Evolutionary conservation across 768 basidiomycete genomes (phyloP), one percentile per base, ranked within the genome.

Genomic region (Mycena belliarum): DNA sequence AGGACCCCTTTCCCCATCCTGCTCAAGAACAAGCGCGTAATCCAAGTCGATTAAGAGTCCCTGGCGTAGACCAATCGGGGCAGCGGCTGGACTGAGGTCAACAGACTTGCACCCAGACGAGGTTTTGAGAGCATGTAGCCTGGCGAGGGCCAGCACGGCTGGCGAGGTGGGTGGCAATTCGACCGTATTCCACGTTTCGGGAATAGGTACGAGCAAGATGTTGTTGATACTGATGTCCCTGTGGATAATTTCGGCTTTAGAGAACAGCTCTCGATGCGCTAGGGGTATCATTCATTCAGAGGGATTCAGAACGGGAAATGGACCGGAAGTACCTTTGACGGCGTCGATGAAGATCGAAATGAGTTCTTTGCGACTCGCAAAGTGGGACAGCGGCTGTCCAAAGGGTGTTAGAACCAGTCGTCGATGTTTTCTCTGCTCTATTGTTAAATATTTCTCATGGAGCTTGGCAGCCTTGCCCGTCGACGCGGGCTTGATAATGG

Each of bases 191-290:
- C 21, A 50, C 32, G 33, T 43, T 43, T 15, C 25, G 20, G 42
- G 32, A 21, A 2, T 2, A 24, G 53, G 48, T 9, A 51, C 43
- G 9, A 57, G 21, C 56, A 57, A 15, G 26, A 57, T 37, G 15
- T 51, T 57, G 56, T 57, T 57, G 23, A 51, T 4, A 28, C 56
- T 57, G 18, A 57, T 51, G 28, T 57, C 56, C 8, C 49, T 21
- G 21, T 57, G 56, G 16, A 57, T 21, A n/a, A 57, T 32, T 0
- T 46, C 41, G 2, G 33, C 49, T 12, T 32, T 32, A 4, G 37
- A 28, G n/a, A 20, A 38, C 9, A 57, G 49, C 20, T 57, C 35
- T 25, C 38, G 43, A 40, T 57, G 56, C 25, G 49, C 56, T 57
- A 4, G 9, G 23, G 15, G 21, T n/a, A n/a, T n/a, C n/a, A 23